These are phyloP conservation scores for Apiospora koreana DNA, from an alignment of 2,329 filamentous ascomycete genomes.

Conservation along the genomic window DNA sequence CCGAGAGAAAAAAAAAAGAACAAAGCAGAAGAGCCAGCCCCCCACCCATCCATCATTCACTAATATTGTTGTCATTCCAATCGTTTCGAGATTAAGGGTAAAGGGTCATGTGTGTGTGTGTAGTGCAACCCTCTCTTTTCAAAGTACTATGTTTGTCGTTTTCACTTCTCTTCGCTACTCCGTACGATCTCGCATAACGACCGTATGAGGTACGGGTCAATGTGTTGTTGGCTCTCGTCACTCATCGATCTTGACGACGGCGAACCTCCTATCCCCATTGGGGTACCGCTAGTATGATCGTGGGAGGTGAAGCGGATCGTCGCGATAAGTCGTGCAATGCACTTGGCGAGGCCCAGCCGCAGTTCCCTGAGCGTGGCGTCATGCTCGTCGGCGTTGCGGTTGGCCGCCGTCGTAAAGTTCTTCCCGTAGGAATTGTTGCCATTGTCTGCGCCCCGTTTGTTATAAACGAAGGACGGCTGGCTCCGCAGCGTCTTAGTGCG, in stretches of 20 bases:
- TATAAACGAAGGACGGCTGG: constrained; percentile 18
- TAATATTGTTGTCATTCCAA: not conserved
- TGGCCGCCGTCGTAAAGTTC: constrained; percentile 16
- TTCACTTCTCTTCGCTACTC: constrained; percentile 36
- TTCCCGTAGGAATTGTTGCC: constrained; percentile 6
- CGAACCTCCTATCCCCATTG: not conserved
- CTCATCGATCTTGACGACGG: not conserved
- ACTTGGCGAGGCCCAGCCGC: constrained; percentile 50
- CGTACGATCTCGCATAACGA: constrained; percentile 44
- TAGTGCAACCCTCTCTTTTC: not conserved
- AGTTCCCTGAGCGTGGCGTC: constrained; percentile 45
- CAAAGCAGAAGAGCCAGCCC: not conserved
- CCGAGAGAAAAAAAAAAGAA: not conserved
- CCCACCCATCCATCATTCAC: not conserved
- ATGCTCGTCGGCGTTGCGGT: constrained; percentile 17
- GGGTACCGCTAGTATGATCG: not conserved
- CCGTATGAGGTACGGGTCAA: constrained; percentile 40
- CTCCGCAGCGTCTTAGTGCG: constrained; percentile 20
- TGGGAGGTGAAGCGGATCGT: constrained; percentile 40
- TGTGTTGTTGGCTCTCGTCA: constrained; percentile 20
- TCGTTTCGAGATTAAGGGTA: not conserved
- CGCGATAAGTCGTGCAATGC: constrained; percentile 51
- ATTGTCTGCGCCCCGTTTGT: constrained; percentile 13
- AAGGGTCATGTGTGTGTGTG: not conserved
- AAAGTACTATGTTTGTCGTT: not conserved